These are phyloP conservation scores for Coemansia sp. DNA, from an alignment of 192 early-diverging fungal genomes.

Conservation along the genomic window DNA sequence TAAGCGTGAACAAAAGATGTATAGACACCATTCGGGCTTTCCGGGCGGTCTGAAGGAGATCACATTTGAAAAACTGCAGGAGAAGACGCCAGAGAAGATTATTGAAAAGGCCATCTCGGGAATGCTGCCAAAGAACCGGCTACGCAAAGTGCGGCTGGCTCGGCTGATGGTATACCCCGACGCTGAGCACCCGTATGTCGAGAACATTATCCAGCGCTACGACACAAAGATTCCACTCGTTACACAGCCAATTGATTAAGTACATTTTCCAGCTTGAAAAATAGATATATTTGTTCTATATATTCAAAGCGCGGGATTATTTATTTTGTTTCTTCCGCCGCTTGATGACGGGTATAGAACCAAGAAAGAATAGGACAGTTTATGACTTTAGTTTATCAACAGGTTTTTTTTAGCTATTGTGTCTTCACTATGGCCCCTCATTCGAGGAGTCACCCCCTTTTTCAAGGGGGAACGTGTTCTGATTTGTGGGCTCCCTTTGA, in stretches of 20 bases:
- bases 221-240: constrained; percentile 60
- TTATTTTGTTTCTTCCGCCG: too few relatives aligned
- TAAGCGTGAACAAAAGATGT: constrained; percentile 82
- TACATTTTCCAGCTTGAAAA: neutral
- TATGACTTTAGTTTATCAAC: too few relatives aligned
- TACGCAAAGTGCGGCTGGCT: constrained; percentile 72
- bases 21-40: constrained; percentile 82
- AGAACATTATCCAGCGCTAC: constrained; percentile 81
- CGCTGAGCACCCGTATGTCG: constrained; percentile 79
- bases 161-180: constrained; percentile 84
- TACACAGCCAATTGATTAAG: constrained; percentile 27
- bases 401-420: too few relatives aligned
- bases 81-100: constrained; percentile 74
- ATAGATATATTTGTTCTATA: constrained; percentile 1
- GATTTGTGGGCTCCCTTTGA: too few relatives aligned
- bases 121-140: constrained; percentile 92
- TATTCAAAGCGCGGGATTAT: constrained; percentile 39
- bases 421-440: too few relatives aligned
- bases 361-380: too few relatives aligned
- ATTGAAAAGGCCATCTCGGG: constrained; percentile 90
- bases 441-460: too few relatives aligned
- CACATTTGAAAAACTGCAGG: constrained; percentile 69
- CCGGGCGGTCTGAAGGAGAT: constrained; percentile 84
- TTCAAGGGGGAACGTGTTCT: too few relatives aligned
- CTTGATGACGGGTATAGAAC: too few relatives aligned